Evolutionary conservation across 2,329 filamentous ascomycete genomes (phyloP), one percentile per base, ranked within the genome.

Genomic region (Colletotrichum horii): DNA sequence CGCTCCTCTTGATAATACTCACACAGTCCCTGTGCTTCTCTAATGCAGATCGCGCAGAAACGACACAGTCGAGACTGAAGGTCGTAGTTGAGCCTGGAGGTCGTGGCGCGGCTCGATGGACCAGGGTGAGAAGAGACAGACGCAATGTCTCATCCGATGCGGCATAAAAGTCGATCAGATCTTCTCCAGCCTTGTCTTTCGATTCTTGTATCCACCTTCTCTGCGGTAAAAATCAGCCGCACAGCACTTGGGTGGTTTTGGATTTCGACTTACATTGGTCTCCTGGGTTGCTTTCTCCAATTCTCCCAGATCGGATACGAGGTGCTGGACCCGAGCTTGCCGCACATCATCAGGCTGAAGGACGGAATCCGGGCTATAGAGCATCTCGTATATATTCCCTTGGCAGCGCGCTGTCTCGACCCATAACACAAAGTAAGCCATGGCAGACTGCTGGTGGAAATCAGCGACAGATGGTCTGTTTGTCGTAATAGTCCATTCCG

Each of bases 401-500:
- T 91, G 89, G 4, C 90, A 87, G 19, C 85, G 85, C n/a, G 89
- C 87, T 8, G 89, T 85, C 61, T 84, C 79, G 36, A 90, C 85
- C 89, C 90, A 91, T 1, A 88, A 77, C 6, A 83, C 80, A 69
- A 88, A 88, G 6, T 85, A 84, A 75, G 79, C 80, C 78, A 77
- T 79, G n/a, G 81, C 85, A 3, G 70, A 70, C 15, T 48, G 30
- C 6, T 30, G 56, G 2, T 30, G 12, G 0, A 9, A 16, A 0
- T 68, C 73, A 3, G 16, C n/a, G 1, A 60, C 5, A 2, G 26
- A 55, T 1, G 73, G 70, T 2, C 67, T 38, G 4, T 56, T 70
- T 8, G 84, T 82, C 22, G 82, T 89, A 71, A 92, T 89, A 72
- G 92, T 91, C 81, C 89, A 91, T 77, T 91, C 89, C 32, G 89